Base-by-base conservation (phyloP, 2,329 filamentous ascomycete genomes). In the Triangularia verruculosa region DNA sequence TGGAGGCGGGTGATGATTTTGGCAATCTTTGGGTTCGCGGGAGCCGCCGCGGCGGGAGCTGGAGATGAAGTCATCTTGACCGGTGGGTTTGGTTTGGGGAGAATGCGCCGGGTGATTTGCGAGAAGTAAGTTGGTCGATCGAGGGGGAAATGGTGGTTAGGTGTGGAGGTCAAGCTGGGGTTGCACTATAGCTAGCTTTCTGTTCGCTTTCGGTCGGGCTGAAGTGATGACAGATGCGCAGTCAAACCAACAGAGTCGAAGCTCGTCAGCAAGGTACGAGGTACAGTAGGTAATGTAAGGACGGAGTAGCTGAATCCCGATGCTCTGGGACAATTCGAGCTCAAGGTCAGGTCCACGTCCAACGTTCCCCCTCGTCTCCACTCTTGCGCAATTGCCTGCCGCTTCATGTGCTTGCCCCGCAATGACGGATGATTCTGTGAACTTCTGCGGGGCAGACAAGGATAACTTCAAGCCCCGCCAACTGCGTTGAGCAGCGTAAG, bases 1-100 rank as follows among this genome's bases (percentile, higher is more conserved):
- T 94, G 91, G 76, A 97, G 88, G 25, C 85, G 82, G 63, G 81
- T 75, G 70, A 87, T 85, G 76, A 87, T 87, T 74, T 82, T 82
- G 62, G 81, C 78, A 73, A 83, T 83, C 74, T 82, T 82, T 75
- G 63, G 68, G 64, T 59, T 47, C 4, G 39, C 20, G n/a, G 39
- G 39, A 22, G 39, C 39, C 5, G 34, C 15, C 15, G 39, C 39
- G 76, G 54, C 72, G 60, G 61, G 12, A 11, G 51, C 11, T 25
- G 51, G 15, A 13, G 51, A 27, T 11, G 51, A 54, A 11, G 39
- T 17, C 60, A 30, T 64, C 60, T 20, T 62, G 51, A 53, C n/a
- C n/a, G n/a, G n/a, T n/a, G 51, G 13, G 7, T 12, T 1, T 25
- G 51, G 24, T 24, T n/a, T 2, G 51, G 22, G 22, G 22, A 28